phyloP scores from a whole-genome alignment of 139 green algal species.

The Micromonas pusilla region DNA sequence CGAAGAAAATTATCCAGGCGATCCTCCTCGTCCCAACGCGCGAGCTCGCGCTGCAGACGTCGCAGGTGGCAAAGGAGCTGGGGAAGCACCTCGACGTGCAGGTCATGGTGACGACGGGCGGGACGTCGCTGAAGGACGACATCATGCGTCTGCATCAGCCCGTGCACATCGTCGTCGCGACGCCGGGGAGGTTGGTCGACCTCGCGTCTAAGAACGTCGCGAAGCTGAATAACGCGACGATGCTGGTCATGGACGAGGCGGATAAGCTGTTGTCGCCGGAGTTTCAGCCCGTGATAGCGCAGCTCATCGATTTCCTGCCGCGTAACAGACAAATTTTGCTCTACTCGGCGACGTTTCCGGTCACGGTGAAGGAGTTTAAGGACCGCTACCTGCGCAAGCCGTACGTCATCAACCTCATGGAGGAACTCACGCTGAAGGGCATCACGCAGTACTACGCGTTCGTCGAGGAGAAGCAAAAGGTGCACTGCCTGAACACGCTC shows the following conservation, averaged over 20 bases:
- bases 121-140: constrained; percentile 93
- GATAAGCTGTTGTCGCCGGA: constrained; percentile 95
- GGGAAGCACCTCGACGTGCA: constrained; percentile 87
- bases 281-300: constrained; percentile 93
- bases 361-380: constrained; percentile 97
- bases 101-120: constrained; percentile 96
- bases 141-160: constrained; percentile 94
- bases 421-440: constrained; percentile 98
- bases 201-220: constrained; percentile 88
- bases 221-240: constrained; percentile 74
- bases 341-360: constrained; percentile 95
- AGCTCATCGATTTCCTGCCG: constrained; percentile 81
- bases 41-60: constrained; percentile 96
- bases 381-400: constrained; percentile 92
- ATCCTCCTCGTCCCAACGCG: constrained; percentile 94
- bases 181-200: constrained; percentile 93
- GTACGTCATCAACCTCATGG: constrained; percentile 99
- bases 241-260: constrained; percentile 96
- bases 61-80: constrained; percentile 94
- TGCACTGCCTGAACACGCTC: constrained; percentile 84
- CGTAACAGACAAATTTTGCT: constrained; percentile 89
- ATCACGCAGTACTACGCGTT: constrained; percentile 98
- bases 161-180: constrained; percentile 91
- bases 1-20: constrained; percentile 84
- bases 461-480: constrained; percentile 98